Evolutionary conservation across 441 rosid species (phyloP), one percentile per base, ranked within the genome.

Genomic region (Croton setiger): DNA sequence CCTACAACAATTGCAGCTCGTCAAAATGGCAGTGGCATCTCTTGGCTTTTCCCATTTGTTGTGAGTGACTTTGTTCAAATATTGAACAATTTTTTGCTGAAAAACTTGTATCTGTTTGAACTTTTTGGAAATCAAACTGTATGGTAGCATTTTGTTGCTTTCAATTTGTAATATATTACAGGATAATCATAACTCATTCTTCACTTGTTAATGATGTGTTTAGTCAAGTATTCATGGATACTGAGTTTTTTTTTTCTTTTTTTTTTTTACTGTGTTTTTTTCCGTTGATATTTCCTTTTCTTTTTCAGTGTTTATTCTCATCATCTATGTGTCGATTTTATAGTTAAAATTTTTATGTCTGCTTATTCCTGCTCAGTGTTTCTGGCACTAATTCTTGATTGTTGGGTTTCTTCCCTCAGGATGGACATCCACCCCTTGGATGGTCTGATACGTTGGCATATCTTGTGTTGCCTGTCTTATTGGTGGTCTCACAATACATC

Each of bases 371-470:
- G 21, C 7, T 17, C 55, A 35, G 20, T 14, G 57, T 20, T 5
- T 20, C 4, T 45, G 62, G n/a, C 60, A 18, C 31, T 73, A 23
- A 64, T 60, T 63, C 51, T 27, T 67, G 62, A 74, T 65, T 14
- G 43, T 64, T 45, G 59, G 55, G 39, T 60, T 57, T 43, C 27
- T 37, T 18, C 52, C 74, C 39, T 55, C 86, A 94, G 98, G 97
- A 94, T 70, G 97, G 98, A 66, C 93, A 88, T 57, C 98, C 98
- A 72, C 98, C 97, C 31, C 96, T 94, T 37, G 98, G 98, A 69
- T 94, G 96, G 98, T 66, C 91, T 3, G 96, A 85, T 76, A 91
- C 97, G 17, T 79, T 89, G 61, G 92, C 96, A 20, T 94, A 94
- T 78, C 97, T 94, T 60, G 96, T 88, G 76, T 79, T 94, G 79